Base-by-base conservation (phyloP, 352 stramenopile genomes). In the Phytopythium oedochilum region DNA sequence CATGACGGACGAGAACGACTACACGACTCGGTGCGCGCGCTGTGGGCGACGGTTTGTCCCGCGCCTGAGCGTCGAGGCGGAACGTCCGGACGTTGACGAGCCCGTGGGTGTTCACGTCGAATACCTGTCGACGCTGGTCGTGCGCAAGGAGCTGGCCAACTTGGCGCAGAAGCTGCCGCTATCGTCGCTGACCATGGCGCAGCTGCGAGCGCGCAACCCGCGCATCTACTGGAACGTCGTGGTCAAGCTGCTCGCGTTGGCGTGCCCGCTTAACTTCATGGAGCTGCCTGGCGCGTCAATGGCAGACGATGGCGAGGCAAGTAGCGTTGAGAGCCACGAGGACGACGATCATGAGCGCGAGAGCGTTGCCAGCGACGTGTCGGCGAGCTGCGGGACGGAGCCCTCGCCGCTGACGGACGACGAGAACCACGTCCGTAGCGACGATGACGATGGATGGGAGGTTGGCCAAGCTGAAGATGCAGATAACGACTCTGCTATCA, bases 181-280 rank as follows among this genome's bases (percentile, higher is more conserved):
- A n/a, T 59, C 65, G 49, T 60, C 74, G 46, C 53, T 83, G 36
- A 50, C 61, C 1, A 73, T 79, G 70, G 52, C 58, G 3, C 59
- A 76, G 26, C 29, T 83, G 28, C 61, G 67, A 2, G 55, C 59
- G 11, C 23, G 61, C n/a, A 71, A 79, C 38, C 61, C 71, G 1
- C 66, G 67, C 8, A 77, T 82, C 32, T 84, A 84, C 59, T 84
- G 74, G 74, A 84, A 84, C 51, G 69, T 84, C 17, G 68, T 82
- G 17, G 63, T 84, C 28, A 82, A 84, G 61, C 35, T 80, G 26
- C 60, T 84, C 28, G 63, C 66, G 46, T 57, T 84, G 4, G 63
- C 64, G 17, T 73, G 66, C 22, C 68, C 71, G 20, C 34, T 84
- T 9, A 59, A 79, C 54, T 81, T 82, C 54, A 53, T 82, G 53